Conservation (phyloP, 2,329 filamentous ascomycete genomes). For the Hypoxylon sp. region DNA sequence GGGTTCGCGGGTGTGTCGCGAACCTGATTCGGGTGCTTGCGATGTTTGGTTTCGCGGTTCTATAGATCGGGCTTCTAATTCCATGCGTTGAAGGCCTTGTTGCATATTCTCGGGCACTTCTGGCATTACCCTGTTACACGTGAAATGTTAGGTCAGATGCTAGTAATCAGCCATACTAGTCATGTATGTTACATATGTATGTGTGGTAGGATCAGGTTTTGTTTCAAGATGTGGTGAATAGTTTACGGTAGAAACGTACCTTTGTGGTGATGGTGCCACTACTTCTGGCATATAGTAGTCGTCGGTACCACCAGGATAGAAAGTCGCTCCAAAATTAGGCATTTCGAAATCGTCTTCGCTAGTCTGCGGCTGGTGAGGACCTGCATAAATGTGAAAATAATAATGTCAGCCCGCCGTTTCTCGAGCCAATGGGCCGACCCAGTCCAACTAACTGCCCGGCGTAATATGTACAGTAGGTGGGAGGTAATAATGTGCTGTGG, state of each 20-base stretch:
- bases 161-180: constrained; percentile 47
- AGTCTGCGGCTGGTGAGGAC: constrained; percentile 51
- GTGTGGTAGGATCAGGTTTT: constrained; percentile 7
- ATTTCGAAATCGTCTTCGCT: constrained; percentile 59
- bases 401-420: constrained; percentile 48
- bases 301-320: constrained; percentile 71
- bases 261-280: constrained; percentile 70
- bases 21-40: constrained; percentile 49
- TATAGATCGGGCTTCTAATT: constrained; percentile 79
- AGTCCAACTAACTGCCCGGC: constrained; percentile 33
- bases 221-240: constrained; percentile 18
- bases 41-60: constrained; percentile 55
- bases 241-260: constrained; percentile 62
- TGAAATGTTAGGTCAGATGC: constrained; percentile 44
- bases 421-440: constrained; percentile 46
- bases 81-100: constrained; percentile 91
- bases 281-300: constrained; percentile 75
- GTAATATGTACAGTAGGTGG: constrained; percentile 26
- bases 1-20: constrained; percentile 61
- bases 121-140: constrained; percentile 81
- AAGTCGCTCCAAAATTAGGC: constrained; percentile 69
- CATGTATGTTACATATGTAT: constrained; percentile 8
- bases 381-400: constrained; percentile 51
- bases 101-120: constrained; percentile 98
- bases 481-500: constrained; percentile 21